These are phyloP conservation scores for Nicotiana undulata DNA, from an alignment of 257 asterid genomes.

Conservation along the genomic window DNA sequence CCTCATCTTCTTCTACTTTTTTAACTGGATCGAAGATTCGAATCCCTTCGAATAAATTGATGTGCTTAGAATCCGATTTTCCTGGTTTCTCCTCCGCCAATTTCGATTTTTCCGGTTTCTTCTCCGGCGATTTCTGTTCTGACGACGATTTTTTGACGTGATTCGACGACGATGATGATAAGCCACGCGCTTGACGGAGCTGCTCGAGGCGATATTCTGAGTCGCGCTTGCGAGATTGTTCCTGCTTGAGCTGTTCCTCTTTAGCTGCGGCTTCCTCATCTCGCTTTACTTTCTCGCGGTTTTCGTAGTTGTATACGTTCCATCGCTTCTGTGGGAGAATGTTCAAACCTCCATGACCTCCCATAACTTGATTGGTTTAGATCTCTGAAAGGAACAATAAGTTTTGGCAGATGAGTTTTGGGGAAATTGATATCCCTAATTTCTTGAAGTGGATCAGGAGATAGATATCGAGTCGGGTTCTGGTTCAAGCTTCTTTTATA, in stretches of 20 bases:
- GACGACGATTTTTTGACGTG: neutral
- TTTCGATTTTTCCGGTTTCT: constrained; percentile 1
- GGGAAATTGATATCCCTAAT: neutral
- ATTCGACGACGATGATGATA: constrained; percentile 25
- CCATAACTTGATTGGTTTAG: constrained; percentile 35
- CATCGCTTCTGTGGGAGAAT: constrained; percentile 96
- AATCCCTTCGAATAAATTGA: constrained; percentile 81
- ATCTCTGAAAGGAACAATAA: neutral
- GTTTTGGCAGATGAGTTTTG: neutral
- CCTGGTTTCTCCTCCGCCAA: constrained; percentile 13
- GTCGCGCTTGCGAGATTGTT: constrained; percentile 66
- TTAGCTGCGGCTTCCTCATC: constrained; percentile 95
- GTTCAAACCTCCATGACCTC: constrained; percentile 94
- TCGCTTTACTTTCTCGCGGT: constrained; percentile 78
- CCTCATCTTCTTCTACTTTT: constrained; percentile 23
- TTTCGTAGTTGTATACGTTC: constrained; percentile 92
- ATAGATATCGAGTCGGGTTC: neutral
- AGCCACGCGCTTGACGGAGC: constrained; percentile 82
- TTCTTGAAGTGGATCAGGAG: neutral
- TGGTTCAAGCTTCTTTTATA: no score
- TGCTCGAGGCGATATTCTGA: constrained; percentile 60
- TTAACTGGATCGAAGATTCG: constrained; percentile 64
- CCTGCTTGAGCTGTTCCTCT: constrained; percentile 87
- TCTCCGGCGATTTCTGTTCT: neutral
- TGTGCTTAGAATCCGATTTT: constrained; percentile 51